A percentile compares a stretch with the other conserved stretches of the same genome.
phyloP scores from a whole-genome alignment of 371 early-diverging fungal species.

The Mortierella sp. region DNA sequence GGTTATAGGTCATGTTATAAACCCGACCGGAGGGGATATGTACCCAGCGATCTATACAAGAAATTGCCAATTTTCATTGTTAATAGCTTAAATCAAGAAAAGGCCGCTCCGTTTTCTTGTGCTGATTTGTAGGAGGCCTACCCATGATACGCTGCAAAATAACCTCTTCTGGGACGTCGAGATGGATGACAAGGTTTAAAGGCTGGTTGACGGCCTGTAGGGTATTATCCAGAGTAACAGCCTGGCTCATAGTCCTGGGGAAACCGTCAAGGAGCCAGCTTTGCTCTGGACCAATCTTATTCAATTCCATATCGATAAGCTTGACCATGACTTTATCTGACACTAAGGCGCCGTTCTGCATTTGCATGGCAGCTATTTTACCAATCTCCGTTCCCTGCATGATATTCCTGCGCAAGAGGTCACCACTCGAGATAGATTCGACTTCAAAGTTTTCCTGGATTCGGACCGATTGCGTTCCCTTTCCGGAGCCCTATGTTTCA shows the following conservation, averaged over 20 bases:
- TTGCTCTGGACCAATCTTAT: conserved; percentile 59
- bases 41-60: conserved; percentile 88
- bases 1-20: conserved; percentile 94
- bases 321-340: conserved; percentile 84
- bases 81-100: neutral
- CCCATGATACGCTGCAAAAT: conserved; percentile 92
- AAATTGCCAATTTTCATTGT: neutral
- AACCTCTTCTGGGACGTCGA: conserved; percentile 93
- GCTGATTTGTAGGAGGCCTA: conserved; percentile 20
- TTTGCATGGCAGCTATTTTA: conserved; percentile 69
- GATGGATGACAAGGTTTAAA: conserved; percentile 88
- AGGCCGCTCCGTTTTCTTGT: neutral
- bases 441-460: conserved; percentile 78
- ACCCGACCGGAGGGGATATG: conserved; percentile 94
- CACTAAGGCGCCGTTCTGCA: conserved; percentile 77
- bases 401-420: conserved; percentile 85
- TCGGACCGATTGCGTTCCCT: conserved; percentile 90
- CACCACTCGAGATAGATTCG: conserved; percentile 84
- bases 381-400: conserved; percentile 77
- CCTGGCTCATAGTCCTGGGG: conserved; percentile 94
- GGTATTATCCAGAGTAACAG: conserved; percentile 79
- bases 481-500: conserved; percentile 77
- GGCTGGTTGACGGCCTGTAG: conserved; percentile 69
- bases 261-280: conserved; percentile 97
- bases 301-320: conserved; percentile 80